These are phyloP conservation scores for Russula emetica DNA, from an alignment of 768 basidiomycete genomes.

Conservation along the genomic window DNA sequence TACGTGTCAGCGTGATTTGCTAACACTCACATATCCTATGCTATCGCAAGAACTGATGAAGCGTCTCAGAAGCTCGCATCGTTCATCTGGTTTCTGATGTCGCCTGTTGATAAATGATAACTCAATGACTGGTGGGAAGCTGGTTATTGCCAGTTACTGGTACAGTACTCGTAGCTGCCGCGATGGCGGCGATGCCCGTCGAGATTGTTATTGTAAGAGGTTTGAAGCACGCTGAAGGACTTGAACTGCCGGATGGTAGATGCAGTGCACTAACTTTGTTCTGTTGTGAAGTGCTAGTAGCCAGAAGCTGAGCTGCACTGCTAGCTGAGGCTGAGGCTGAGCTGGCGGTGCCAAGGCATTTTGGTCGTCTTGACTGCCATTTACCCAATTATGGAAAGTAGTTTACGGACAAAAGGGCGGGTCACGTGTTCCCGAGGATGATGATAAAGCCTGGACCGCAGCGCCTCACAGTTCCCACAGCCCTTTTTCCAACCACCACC, in stretches of 20 bases:
- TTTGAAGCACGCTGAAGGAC: neutral
- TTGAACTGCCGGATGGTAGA: neutral
- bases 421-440: constrained; percentile 9
- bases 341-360: no score
- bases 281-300: neutral
- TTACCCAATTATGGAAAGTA: neutral
- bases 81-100: neutral
- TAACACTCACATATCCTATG: neutral
- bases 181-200: neutral
- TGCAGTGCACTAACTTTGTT: neutral
- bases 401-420: neutral
- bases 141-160: no score
- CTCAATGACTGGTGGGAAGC: neutral
- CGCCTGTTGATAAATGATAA: neutral
- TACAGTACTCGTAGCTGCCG: neutral
- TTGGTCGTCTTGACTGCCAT: neutral
- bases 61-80: neutral
- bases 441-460: constrained; percentile 17
- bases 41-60: neutral
- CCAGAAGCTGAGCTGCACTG: no score
- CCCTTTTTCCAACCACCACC: constrained; percentile 20
- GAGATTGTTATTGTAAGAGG: neutral
- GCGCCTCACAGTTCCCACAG: neutral
- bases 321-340: no score
- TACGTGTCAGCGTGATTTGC: neutral